Evolutionary conservation across 495 filamentous ascomycete species (phyloP).

Genomic region (Penicillium psychrofluorescens): DNA sequence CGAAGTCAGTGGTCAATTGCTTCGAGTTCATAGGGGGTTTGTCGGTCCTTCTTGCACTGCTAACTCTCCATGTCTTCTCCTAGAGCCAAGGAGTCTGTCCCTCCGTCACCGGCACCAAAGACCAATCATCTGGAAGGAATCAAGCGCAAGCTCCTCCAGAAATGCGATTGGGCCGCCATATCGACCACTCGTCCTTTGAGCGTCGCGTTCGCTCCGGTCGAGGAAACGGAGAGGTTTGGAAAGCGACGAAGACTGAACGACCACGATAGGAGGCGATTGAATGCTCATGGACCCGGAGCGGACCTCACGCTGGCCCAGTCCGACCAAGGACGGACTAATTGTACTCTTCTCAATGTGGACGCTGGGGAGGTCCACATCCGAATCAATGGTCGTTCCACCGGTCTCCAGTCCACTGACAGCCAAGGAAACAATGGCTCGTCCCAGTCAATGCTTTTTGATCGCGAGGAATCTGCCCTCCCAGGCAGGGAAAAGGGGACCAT

Average conservation of each 20-base stretch:
- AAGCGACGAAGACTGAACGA: conserved; percentile 33
- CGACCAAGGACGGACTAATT: background rate
- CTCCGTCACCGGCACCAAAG: background rate
- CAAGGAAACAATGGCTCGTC: conserved; percentile 16
- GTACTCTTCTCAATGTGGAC: background rate
- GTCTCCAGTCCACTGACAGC: background rate
- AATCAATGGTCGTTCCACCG: conserved; percentile 17
- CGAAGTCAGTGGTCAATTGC: no score
- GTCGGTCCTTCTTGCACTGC: background rate
- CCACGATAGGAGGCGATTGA: conserved; percentile 19
- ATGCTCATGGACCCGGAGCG: conserved; percentile 1
- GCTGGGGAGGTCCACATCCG: conserved; percentile 17
- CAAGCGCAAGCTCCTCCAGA: conserved; percentile 27
- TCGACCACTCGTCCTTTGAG: conserved; percentile 25
- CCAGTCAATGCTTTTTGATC: conserved; percentile 29
- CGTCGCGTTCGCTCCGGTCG: conserved; percentile 19
- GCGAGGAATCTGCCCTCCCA: conserved; percentile 5
- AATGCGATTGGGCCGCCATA: conserved; percentile 29
- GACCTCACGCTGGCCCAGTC: background rate
- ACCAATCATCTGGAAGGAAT: conserved; percentile 12
- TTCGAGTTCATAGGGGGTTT: no score
- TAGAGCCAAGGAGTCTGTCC: background rate
- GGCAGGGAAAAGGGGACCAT: background rate
- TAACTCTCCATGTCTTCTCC: conserved; percentile 1
- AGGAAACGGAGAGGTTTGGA: conserved; percentile 28